Conservation (phyloP, 768 basidiomycete species). For the Russula olivacea region DNA sequence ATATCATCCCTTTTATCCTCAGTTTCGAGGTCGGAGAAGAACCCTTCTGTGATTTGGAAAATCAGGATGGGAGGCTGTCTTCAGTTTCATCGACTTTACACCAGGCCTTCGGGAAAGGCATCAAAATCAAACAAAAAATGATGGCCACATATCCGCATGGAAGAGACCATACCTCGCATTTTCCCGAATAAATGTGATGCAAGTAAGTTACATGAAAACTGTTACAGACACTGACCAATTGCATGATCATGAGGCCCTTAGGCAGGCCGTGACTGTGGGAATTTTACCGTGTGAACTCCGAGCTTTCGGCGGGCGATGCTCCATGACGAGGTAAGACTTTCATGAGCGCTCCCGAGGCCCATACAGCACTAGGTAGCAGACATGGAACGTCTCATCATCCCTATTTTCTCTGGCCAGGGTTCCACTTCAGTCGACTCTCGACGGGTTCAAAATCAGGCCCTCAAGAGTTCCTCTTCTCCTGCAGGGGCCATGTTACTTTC, state of each 20-base stretch:
- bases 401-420: slow-evolving; percentile 56
- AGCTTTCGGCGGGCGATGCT: not conserved
- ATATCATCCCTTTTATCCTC: too few species aligned
- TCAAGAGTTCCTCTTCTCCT: slow-evolving; percentile 39
- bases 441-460: slow-evolving; percentile 35
- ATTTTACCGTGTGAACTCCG: not conserved
- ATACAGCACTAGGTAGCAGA: not conserved
- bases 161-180: not conserved
- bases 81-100: too few species aligned
- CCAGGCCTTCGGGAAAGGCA: too few species aligned
- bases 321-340: not conserved
- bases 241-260: too few species aligned
- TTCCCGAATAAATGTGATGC: not conserved
- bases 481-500: slow-evolving; percentile 42
- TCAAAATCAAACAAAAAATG: not conserved
- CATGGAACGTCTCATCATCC: slow-evolving; percentile 33
- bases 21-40: too few species aligned
- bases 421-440: slow-evolving; percentile 33
- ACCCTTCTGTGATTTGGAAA: too few species aligned
- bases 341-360: not conserved
- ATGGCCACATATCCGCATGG: not conserved
- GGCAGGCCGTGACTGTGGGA: not conserved
- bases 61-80: too few species aligned
- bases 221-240: too few species aligned
- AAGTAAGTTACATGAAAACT: too few species aligned